Percentiles rank a stretch among this genome's conserved stretches.
phyloP scores from a whole-genome alignment of 768 basidiomycete species.

The Boletus bicolor region DNA sequence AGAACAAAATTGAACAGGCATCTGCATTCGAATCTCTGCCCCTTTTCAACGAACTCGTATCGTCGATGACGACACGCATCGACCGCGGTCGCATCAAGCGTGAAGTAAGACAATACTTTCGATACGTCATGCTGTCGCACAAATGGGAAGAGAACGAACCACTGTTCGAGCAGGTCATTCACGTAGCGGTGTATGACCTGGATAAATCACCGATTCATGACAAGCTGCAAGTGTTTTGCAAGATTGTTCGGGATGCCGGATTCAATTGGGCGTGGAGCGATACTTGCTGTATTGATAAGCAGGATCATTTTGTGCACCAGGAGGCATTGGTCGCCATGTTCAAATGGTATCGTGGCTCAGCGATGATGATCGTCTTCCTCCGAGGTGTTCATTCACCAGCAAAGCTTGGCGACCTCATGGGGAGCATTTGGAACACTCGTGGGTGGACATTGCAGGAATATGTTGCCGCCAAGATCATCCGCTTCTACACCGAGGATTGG shows the following conservation, averaged over 20 bases:
- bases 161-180: background rate
- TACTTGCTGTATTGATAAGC: background rate
- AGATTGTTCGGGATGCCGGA: background rate
- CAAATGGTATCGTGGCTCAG: background rate
- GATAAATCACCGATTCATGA: background rate
- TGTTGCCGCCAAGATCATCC: background rate
- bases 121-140: slow-evolving; percentile 4
- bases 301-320: background rate
- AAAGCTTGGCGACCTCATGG: background rate
- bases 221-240: slow-evolving; percentile 3
- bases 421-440: background rate
- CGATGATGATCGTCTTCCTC: slow-evolving; percentile 3
- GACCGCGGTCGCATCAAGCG: background rate
- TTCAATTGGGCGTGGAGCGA: background rate
- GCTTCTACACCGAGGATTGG: slow-evolving; percentile 3
- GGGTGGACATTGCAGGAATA: slow-evolving; percentile 10
- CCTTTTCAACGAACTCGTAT: background rate
- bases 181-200: background rate
- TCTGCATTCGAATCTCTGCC: background rate
- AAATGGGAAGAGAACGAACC: slow-evolving; percentile 6
- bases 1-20: background rate
- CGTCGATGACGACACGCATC: background rate
- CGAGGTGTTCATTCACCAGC: background rate
- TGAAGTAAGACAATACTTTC: background rate
- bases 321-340: slow-evolving; percentile 4